Conservation (phyloP, 2,329 filamentous ascomycete genomes). For the Exophiala oligosperma region DNA sequence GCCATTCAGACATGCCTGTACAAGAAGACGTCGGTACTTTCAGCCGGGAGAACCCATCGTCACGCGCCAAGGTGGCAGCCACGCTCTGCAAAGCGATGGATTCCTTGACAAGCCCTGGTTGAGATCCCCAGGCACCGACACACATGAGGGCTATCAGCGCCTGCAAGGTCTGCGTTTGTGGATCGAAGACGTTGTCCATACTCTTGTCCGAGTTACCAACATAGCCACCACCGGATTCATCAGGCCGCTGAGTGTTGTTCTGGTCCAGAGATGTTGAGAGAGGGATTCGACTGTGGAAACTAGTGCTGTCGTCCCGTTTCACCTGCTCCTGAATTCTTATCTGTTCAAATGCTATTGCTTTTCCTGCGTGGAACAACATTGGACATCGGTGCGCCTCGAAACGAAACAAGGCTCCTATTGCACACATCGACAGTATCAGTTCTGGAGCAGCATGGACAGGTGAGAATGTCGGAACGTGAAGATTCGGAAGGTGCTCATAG, state of each 20-base stretch:
- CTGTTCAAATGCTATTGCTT: neutral
- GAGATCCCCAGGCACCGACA: conserved; percentile 1
- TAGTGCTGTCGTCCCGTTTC: conserved; percentile 50
- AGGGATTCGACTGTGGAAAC: too few species aligned
- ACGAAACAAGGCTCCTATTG: conserved; percentile 55
- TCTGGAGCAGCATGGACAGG: conserved; percentile 67
- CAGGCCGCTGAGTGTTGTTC: neutral
- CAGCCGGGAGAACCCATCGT: neutral
- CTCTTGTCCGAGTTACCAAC: conserved; percentile 45
- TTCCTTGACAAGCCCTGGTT: conserved; percentile 1
- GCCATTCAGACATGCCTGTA: neutral
- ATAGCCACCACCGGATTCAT: too few species aligned
- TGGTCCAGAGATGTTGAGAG: neutral
- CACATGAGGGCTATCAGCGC: neutral
- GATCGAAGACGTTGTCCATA: conserved; percentile 40
- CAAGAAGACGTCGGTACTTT: neutral
- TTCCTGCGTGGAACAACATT: conserved; percentile 51
- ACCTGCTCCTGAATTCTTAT: conserved; percentile 40
- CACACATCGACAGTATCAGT: conserved; percentile 65
- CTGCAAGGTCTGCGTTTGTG: conserved; percentile 3
- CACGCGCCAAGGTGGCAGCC: neutral
- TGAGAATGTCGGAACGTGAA: conserved; percentile 67
- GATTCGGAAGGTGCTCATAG: conserved; percentile 59
- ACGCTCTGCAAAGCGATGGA: conserved; percentile 2
- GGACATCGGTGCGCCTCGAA: conserved; percentile 46